These are phyloP conservation scores for Vigna unguiculata DNA, from an alignment of 306 rosid genomes.

Conservation along the genomic window DNA sequence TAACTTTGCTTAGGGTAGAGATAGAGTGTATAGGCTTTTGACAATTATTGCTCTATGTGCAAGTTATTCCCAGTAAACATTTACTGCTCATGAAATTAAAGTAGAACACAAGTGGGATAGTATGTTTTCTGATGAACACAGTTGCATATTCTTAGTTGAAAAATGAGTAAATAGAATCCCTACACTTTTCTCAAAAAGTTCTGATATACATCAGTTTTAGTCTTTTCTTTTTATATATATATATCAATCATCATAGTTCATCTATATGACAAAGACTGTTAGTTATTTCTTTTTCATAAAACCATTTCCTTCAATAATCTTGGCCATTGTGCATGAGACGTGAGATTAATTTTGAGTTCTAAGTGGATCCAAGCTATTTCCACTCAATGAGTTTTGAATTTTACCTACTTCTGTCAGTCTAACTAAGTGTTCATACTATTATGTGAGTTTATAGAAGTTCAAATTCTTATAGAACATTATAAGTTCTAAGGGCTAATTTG, in stretches of 20 bases:
- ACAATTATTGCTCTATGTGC: slow-evolving; percentile 11
- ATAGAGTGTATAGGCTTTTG: not conserved
- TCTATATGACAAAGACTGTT: not conserved
- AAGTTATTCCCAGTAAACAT: not conserved
- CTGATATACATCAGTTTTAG: not conserved
- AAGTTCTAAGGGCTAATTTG: not conserved
- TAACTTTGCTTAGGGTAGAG: not conserved
- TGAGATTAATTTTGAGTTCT: not conserved
- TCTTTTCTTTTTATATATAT: not conserved
- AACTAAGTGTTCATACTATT: no score
- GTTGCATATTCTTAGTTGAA: not conserved
- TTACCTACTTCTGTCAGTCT: not conserved
- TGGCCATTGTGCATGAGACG: not conserved
- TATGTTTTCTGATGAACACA: not conserved
- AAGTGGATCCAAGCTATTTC: not conserved
- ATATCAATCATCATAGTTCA: not conserved
- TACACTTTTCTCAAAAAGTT: not conserved
- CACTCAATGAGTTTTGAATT: not conserved
- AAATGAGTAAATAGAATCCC: not conserved
- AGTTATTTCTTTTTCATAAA: not conserved
- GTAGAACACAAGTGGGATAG: not conserved
- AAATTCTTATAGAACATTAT: not conserved
- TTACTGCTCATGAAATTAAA: slow-evolving; percentile 4
- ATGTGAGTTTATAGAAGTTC: not conserved
- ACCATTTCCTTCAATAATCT: not conserved